Conservation (phyloP, 805 yeast genomes). For the Teunomyces funiuensis region DNA sequence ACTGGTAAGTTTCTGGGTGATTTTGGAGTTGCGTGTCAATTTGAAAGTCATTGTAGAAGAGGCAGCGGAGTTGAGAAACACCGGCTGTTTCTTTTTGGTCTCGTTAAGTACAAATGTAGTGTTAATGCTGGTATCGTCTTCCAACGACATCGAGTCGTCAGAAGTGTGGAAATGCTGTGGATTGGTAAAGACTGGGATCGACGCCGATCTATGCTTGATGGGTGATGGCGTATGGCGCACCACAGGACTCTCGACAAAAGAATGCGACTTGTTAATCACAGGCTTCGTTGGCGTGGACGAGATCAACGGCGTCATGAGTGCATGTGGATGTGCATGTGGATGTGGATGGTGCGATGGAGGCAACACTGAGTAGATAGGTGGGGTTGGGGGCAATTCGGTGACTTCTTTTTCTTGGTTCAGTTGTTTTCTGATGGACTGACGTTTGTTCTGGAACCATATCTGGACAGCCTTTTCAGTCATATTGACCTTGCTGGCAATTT, state of each 20-base stretch:
- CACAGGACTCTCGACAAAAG: conserved; percentile 11
- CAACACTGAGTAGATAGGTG: conserved; percentile 14
- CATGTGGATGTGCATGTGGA: conserved; percentile 2
- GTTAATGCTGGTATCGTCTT: conserved; percentile 10
- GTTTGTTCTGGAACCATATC: conserved; percentile 96
- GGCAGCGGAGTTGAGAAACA: conserved; percentile 25
- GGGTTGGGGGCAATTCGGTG: conserved; percentile 45
- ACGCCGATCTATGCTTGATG: conserved; percentile 8
- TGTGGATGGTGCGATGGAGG: conserved; percentile 2
- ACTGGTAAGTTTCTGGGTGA: conserved; percentile 27
- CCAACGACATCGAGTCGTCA: conserved; percentile 2
- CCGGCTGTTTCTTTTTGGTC: conserved; percentile 38
- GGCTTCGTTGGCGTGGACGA: conserved; percentile 17
- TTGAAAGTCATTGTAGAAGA: conserved; percentile 37
- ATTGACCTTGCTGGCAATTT: conserved; percentile 75
- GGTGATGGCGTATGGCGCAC: conserved; percentile 1
- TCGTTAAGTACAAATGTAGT: conserved; percentile 19
- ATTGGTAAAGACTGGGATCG: conserved; percentile 8
- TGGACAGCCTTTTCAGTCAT: conserved; percentile 99
- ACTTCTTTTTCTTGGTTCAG: conserved; percentile 36
- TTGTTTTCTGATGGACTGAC: conserved; percentile 74
- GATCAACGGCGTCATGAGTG: conserved; percentile 7
- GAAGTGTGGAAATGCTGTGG: conserved; percentile 1
- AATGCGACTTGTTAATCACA: conserved; percentile 10
- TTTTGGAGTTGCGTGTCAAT: conserved; percentile 30